A percentile compares a stretch with the other conserved stretches of the same genome.
phyloP scores from a whole-genome alignment of 176 grass and related monocot species.

The Carex kokanica region DNA sequence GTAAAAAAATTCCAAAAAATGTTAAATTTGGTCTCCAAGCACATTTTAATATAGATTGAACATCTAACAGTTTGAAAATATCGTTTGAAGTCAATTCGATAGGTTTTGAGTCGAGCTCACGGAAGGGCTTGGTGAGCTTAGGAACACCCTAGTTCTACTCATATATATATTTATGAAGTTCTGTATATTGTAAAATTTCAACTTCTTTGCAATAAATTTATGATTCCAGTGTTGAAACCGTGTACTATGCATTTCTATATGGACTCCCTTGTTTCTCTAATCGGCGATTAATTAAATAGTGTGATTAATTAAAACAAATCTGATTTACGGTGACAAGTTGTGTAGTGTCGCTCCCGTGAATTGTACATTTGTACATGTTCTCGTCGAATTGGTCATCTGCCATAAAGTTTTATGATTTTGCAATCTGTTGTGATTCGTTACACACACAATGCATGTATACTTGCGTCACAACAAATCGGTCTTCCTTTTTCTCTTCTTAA shows the following conservation, averaged over 20 bases:
- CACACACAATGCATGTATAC: too few relatives aligned
- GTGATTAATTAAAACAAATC: background rate
- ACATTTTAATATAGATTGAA: too few relatives aligned
- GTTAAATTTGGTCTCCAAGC: too few relatives aligned
- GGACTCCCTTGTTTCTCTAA: background rate
- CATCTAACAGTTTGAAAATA: too few relatives aligned
- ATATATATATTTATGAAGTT: too few relatives aligned
- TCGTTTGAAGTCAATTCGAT: too few relatives aligned
- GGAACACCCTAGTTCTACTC: too few relatives aligned
- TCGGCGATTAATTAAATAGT: background rate
- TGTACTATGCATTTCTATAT: background rate
- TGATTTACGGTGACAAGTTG: constrained; percentile 8
- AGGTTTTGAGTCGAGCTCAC: too few relatives aligned
- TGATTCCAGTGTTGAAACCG: background rate
- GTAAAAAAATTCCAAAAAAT: too few relatives aligned
- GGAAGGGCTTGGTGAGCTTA: too few relatives aligned
- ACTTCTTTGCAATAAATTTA: background rate
- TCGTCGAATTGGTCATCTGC: background rate
- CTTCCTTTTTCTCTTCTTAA: background rate
- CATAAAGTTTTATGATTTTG: too few relatives aligned
- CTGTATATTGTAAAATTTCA: background rate
- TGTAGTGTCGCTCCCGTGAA: background rate
- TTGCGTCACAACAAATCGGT: background rate
- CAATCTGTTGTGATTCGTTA: too few relatives aligned
- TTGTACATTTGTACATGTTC: background rate